Evolutionary conservation across 805 yeast genomes (phyloP), one percentile per base, ranked within the genome.

Genomic region (Metschnikowia cubensis): DNA sequence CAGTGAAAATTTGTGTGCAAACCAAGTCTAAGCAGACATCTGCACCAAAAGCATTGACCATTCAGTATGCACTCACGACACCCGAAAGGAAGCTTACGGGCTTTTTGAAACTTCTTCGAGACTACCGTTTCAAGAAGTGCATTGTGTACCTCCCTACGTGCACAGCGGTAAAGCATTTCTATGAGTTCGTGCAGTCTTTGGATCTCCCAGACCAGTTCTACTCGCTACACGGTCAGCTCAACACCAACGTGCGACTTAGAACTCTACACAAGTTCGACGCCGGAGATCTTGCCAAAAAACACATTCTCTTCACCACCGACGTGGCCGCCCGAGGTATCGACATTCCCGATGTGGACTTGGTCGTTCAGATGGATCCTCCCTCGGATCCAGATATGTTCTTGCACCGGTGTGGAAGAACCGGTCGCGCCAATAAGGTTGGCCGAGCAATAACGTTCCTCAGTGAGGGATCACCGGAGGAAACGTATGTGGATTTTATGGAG

Each of bases 321-420:
- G 97, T 94, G n/a, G 97, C 99, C 0, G 97, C 98, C 0, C 78
- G 99, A 63, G 99, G 99, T 39, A 80, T 94, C 20, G 99, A 94
- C 71, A 85, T 94, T 29, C 96, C 96, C 0, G 94, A 91, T 48
- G 97, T 94, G 8, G 98, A 94, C 61, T 69, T 91, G 22, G 98
- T 92, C 3, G 71, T 94, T n/a, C 99, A 94, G 64, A 59, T 92
- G 21, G 98, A 94, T 56, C 96, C 98, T 1, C 99, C 99, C 1
- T 83, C 89, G 0, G 96, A 91, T 57, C 89, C 97, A 0, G 95
- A 87, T 61, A 81, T 89, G 63, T 94, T 92, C 62, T 76, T 92
- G 39, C 99, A 94, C 66, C 79, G 99, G 63, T 87, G 92, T 68
- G 99, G 99, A 20, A 79, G 99, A 61, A 89, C 99, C 0, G 99